Evolutionary conservation across 2,329 filamentous ascomycete genomes (phyloP).

Genomic region (Colletotrichum theobromicola): DNA sequence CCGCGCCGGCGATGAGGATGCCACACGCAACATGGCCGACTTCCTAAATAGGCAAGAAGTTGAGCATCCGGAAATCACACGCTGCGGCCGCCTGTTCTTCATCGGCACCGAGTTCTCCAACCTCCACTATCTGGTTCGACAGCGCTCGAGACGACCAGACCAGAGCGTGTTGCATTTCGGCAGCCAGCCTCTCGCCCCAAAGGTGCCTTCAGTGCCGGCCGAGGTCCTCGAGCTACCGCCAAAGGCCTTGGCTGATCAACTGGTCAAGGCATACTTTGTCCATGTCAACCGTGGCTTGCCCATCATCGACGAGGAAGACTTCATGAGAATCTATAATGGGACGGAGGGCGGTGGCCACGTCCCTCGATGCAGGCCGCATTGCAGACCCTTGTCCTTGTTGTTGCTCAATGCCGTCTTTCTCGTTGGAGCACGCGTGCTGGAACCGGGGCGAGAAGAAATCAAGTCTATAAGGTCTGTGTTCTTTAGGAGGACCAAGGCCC

Average conservation of each 20-base stretch:
- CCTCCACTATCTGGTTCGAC: constrained; percentile 58
- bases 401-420: constrained; percentile 56
- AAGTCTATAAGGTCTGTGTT: constrained; percentile 47
- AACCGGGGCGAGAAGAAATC: constrained; percentile 41
- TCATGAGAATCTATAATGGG: constrained; percentile 56
- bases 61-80: constrained; percentile 49
- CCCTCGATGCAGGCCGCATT: constrained; percentile 27
- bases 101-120: constrained; percentile 62
- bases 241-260: constrained; percentile 50
- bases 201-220: constrained; percentile 43
- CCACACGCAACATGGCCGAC: constrained; percentile 53
- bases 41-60: constrained; percentile 54
- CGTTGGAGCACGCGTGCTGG: constrained; percentile 55
- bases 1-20: constrained; percentile 38
- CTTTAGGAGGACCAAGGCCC: constrained; percentile 56
- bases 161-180: constrained; percentile 37
- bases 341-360: constrained; percentile 32
- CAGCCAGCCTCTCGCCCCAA: constrained; percentile 39
- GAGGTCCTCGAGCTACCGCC: constrained; percentile 55
- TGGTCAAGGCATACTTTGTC: constrained; percentile 55
- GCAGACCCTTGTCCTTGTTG: constrained; percentile 46
- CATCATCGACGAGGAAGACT: constrained; percentile 55
- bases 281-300: constrained; percentile 57
- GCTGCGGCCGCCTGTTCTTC: constrained; percentile 54
- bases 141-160: constrained; percentile 35